A percentile compares a stretch with the other conserved stretches of the same genome.
Evolutionary conservation across 176 grass and related monocot species (phyloP).

Genomic region (Oryza meridionalis): DNA sequence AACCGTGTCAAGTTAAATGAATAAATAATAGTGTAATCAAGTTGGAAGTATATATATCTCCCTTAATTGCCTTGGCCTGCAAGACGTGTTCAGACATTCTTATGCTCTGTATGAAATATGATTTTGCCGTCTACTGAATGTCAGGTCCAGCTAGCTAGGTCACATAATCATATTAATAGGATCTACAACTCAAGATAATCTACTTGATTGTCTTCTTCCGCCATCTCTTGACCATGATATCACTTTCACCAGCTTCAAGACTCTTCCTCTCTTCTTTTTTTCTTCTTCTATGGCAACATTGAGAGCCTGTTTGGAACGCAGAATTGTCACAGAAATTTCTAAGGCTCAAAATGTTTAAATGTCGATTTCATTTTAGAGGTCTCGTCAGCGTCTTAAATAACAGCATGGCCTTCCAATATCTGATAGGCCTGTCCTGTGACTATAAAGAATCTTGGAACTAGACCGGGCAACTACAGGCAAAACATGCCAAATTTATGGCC

Average conservation of each 20-base stretch:
- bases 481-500: slow-evolving; percentile 5
- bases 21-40: not conserved
- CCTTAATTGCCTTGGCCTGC: slow-evolving; percentile 5
- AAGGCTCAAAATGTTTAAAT: not conserved
- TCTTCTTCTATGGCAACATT: too few species aligned
- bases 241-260: not conserved
- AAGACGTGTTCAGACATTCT: not conserved
- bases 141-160: slow-evolving; percentile 11
- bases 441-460: slow-evolving; percentile 8
- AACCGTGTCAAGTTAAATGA: not conserved
- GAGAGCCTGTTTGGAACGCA: not conserved
- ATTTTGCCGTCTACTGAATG: slow-evolving; percentile 37
- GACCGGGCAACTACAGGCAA: slow-evolving; percentile 3
- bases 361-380: not conserved
- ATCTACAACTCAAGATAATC: slow-evolving; percentile 11
- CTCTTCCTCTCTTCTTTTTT: too few species aligned
- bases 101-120: not conserved
- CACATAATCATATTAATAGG: not conserved
- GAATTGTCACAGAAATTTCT: not conserved
- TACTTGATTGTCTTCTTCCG: slow-evolving; percentile 23
- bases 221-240: not conserved
- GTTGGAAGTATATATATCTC: slow-evolving; percentile 7
- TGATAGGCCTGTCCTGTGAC: not conserved
- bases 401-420: not conserved
- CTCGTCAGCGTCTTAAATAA: slow-evolving; percentile 6